A percentile compares a stretch with the other conserved stretches of the same genome.
phyloP scores from a whole-genome alignment of 2,329 filamentous ascomycete genomes.

The Celoporthe dispersa region DNA sequence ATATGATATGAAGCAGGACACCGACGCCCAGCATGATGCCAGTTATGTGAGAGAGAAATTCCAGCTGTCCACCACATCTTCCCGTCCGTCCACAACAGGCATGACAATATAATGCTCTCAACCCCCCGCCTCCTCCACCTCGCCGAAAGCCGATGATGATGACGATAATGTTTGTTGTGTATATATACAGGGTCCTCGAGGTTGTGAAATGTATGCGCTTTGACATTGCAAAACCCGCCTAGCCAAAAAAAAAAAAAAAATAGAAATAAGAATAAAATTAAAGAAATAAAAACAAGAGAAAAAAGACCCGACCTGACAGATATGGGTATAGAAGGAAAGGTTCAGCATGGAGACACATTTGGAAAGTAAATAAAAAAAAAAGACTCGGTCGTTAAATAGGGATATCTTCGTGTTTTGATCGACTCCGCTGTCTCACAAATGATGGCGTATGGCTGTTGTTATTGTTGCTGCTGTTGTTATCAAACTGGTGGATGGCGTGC shows the following conservation, averaged over 20 bases:
- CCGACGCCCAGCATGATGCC: conserved; percentile 10
- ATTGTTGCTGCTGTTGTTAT: not conserved
- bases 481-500: not conserved
- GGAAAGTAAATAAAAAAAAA: not conserved
- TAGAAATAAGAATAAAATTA: not conserved
- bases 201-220: conserved; percentile 8
- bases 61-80: conserved; percentile 4
- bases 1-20: conserved; percentile 11
- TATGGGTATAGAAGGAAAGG: conserved; percentile 29
- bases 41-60: not conserved
- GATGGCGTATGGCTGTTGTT: not conserved
- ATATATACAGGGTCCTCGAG: conserved; percentile 14
- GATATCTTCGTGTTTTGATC: conserved; percentile 1
- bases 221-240: not conserved
- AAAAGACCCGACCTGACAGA: conserved; percentile 12
- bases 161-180: not conserved
- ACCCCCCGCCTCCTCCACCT: not conserved
- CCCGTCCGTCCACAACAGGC: not conserved
- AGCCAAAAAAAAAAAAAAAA: not conserved
- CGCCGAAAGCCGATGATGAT: conserved; percentile 1
- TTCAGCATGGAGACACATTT: not conserved
- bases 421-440: not conserved
- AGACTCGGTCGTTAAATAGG: conserved; percentile 24
- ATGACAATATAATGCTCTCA: not conserved
- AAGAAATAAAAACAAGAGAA: not conserved